Percentiles rank a stretch among this genome's conserved stretches.
phyloP scores from a whole-genome alignment of 441 rosid genomes.

The Eutrema salsugineum region DNA sequence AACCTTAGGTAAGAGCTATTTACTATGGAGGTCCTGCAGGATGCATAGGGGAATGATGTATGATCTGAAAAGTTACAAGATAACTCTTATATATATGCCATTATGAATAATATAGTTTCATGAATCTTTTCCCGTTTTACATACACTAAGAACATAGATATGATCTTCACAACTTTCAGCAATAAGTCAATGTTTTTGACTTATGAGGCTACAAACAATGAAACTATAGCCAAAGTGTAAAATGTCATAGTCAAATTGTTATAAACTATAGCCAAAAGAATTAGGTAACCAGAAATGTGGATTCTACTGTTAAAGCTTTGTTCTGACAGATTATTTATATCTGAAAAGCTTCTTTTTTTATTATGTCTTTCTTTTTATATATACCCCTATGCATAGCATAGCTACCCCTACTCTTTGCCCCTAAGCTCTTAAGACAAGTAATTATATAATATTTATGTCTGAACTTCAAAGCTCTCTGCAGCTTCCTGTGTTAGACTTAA shows the following conservation, averaged over 20 bases:
- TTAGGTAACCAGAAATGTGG: not conserved
- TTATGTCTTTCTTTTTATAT: not conserved
- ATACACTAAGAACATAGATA: not conserved
- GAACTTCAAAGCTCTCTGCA: conserved; percentile 33
- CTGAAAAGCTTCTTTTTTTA: not conserved
- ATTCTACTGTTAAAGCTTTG: not conserved
- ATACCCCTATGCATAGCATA: conserved; percentile 5
- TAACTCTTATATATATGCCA: not conserved
- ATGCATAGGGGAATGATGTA: not conserved
- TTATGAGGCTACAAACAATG: not conserved
- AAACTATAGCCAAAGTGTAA: not conserved
- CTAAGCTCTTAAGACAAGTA: not conserved
- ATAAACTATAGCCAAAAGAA: not conserved
- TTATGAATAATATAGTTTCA: not conserved
- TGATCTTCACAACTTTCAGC: not conserved
- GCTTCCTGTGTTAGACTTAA: conserved; percentile 67
- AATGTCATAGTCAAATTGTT: not conserved
- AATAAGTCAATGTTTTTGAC: not conserved
- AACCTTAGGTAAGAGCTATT: not conserved
- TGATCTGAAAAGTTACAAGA: not conserved
- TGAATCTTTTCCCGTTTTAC: not conserved
- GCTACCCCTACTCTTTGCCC: conserved; percentile 34
- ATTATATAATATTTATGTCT: conserved; percentile 36
- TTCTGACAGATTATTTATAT: not conserved
- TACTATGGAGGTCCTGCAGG: conserved; percentile 10